A percentile compares a stretch with the other conserved stretches of the same genome.
Conservation (phyloP, 768 basidiomycete species). For the Strobilomyces confusus region DNA sequence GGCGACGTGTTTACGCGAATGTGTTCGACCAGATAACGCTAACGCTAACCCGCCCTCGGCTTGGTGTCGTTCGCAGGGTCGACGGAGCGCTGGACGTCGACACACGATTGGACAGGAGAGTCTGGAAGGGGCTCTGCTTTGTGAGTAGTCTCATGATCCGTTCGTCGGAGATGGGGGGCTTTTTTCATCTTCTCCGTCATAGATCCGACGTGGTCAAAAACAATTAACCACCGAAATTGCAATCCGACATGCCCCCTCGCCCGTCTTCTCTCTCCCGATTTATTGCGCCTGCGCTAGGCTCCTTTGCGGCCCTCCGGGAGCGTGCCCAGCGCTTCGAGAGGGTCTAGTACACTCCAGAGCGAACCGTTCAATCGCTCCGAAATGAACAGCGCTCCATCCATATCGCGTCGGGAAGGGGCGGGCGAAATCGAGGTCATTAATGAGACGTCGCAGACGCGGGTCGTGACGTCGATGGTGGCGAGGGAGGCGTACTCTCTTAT, state of each 20-base stretch:
- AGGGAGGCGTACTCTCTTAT: conserved; percentile 5
- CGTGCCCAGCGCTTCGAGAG: background rate
- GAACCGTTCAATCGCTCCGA: conserved; percentile 10
- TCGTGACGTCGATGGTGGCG: conserved; percentile 1
- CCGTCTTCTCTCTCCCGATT: conserved; percentile 1
- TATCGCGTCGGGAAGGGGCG: conserved; percentile 6
- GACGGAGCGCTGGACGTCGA: background rate
- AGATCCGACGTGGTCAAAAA: conserved; percentile 7
- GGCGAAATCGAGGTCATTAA: conserved; percentile 4
- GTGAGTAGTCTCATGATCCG: conserved; percentile 1
- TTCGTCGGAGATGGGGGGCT: conserved; percentile 3
- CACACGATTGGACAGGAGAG: background rate
- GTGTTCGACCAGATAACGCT: background rate
- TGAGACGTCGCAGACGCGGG: conserved; percentile 2
- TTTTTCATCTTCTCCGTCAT: conserved; percentile 6
- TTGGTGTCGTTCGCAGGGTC: background rate
- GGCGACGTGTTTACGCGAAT: background rate
- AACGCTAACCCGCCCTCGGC: no score
- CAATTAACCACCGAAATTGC: conserved; percentile 2
- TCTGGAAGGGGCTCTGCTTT: background rate
- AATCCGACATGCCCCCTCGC: background rate
- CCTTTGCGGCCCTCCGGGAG: conserved; percentile 8
- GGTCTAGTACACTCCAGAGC: background rate
- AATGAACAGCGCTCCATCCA: conserved; percentile 17
- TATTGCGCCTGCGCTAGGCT: background rate